A percentile compares a stretch with the other conserved stretches of the same genome.
Conservation (phyloP, 202 grass and related monocot species). For the Panicum hallii region DNA sequence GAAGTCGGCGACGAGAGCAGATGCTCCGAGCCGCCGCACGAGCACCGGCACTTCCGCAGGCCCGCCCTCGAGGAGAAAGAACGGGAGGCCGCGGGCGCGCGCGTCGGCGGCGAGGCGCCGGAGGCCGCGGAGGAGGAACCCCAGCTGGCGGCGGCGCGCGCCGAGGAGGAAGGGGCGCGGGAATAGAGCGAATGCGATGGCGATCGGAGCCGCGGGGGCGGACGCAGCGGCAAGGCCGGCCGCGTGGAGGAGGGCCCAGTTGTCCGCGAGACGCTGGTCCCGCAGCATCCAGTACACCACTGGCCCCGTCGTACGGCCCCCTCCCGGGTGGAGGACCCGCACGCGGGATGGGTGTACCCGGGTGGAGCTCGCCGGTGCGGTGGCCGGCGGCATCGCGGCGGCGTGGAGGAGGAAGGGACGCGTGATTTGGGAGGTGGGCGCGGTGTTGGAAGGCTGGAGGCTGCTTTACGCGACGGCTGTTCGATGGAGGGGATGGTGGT, state of each 20-base stretch:
- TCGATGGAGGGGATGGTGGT: background rate
- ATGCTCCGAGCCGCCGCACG: conserved; percentile 66
- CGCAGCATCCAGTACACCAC: conserved; percentile 99
- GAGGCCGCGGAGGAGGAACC: conserved; percentile 79
- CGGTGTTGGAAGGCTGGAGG: background rate
- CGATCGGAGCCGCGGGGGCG: conserved; percentile 55
- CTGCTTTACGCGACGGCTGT: background rate
- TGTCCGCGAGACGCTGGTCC: conserved; percentile 82
- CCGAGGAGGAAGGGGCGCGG: conserved; percentile 67
- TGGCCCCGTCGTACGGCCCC: conserved; percentile 39
- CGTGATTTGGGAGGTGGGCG: conserved; percentile 21
- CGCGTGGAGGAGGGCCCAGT: conserved; percentile 94
- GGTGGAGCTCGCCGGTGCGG: conserved; percentile 15
- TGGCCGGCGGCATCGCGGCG: conserved; percentile 47
- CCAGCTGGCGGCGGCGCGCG: conserved; percentile 68
- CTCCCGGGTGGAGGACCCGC: conserved; percentile 58
- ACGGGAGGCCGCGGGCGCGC: conserved; percentile 54
- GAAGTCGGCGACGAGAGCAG: conserved; percentile 79
- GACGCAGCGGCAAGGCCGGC: conserved; percentile 65
- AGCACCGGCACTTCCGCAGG: conserved; percentile 60
- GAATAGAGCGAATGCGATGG: conserved; percentile 74
- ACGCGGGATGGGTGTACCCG: conserved; percentile 63
- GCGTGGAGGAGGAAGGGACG: conserved; percentile 17
- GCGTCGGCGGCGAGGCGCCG: conserved; percentile 49
- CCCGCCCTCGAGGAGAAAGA: conserved; percentile 69